Percentiles rank a stretch among this genome's conserved stretches.
These are phyloP conservation scores for Mycena galericulata DNA, from an alignment of 768 basidiomycete genomes.

Conservation along the genomic window DNA sequence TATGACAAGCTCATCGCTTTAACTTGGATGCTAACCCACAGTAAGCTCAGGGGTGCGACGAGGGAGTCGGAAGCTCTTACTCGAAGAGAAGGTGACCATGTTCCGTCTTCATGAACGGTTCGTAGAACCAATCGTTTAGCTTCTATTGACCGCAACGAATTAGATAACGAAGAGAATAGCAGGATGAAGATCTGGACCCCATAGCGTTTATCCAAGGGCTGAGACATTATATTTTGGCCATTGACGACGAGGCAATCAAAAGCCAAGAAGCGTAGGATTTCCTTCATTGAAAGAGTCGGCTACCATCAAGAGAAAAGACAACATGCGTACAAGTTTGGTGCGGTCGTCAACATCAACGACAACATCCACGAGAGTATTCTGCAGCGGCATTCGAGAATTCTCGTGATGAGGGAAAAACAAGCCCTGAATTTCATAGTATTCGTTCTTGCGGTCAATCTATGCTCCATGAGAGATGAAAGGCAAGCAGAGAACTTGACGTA, in stretches of 20 bases:
- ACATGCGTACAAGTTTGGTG: slow-evolving; percentile 71
- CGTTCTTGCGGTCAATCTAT: slow-evolving; percentile 96
- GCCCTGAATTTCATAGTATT: slow-evolving; percentile 79
- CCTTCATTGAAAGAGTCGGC: slow-evolving; percentile 47
- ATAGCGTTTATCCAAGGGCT: slow-evolving; percentile 87
- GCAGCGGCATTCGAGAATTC: slow-evolving; percentile 71
- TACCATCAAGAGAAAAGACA: neutral
- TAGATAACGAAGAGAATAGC: neutral
- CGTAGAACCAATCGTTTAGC: slow-evolving; percentile 84
- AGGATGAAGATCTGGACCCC: slow-evolving; percentile 67
- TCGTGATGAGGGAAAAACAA: slow-evolving; percentile 94
- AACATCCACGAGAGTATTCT: slow-evolving; percentile 90
- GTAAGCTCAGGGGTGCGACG: slow-evolving; percentile 17
- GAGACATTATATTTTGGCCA: slow-evolving; percentile 87
- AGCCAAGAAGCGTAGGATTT: slow-evolving; percentile 83
- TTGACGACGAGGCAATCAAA: slow-evolving; percentile 95
- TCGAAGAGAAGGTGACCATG: slow-evolving; percentile 85
- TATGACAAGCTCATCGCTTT: slow-evolving; percentile 93
- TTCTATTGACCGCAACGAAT: slow-evolving; percentile 64
- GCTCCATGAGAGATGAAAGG: slow-evolving; percentile 10
- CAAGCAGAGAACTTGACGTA: slow-evolving; percentile 51
- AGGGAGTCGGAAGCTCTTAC: slow-evolving; percentile 59
- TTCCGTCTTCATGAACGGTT: slow-evolving; percentile 81
- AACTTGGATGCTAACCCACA: slow-evolving; percentile 73
- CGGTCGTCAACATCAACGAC: slow-evolving; percentile 89